Base-by-base conservation (phyloP, 208 protist species). In the Crithidia acanthocephali region DNA sequence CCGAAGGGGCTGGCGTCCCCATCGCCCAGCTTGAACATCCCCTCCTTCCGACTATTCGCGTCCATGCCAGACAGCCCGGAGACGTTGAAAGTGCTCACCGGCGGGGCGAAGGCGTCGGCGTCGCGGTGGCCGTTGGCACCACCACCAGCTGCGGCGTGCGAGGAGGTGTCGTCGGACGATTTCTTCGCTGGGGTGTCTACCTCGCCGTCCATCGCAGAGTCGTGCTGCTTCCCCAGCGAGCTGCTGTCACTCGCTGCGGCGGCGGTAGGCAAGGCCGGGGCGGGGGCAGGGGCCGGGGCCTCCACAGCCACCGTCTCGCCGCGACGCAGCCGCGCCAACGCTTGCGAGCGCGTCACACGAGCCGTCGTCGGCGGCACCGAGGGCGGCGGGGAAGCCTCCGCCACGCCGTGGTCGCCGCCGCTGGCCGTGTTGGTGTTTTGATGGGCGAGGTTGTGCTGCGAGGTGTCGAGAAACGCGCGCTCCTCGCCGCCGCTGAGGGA, bases 101-200 rank as follows among this genome's bases (percentile, higher is more conserved):
- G 47, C 4, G 61, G 30, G 1, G 59, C 59, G 18, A 20, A 47
- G 0, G 35, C 11, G 11, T 35, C 5, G 15, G 6, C 3, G 35
- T 10, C 20, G 20, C 18, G 7, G 37, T 13, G 7, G 37, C 37
- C 20, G 15, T 16, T 50, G 15, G 4, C 20, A 50, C 20, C 20
- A 16, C 20, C 28, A 5, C 5, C 48, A 18, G 22, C 48, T n/a
- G 61, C 61, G 2, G 61, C 61, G 47, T 67, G 61, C n/a, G 61
- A 67, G 3, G 61, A 67, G 7, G 61, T 67, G 45, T 67, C 61
- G 32, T 67, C 61, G 16, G 61, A 56, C 47, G 61, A 67, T 47
- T 67, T 67, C 61, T 67, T 67, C 2, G 47, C 61, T 6, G 61
- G 47, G 1, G 61, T 67, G 47, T 67, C 61, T 7, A 67, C 15